Evolutionary conservation across 805 yeast genomes (phyloP).

Genomic region (Candida ipomoeae): DNA sequence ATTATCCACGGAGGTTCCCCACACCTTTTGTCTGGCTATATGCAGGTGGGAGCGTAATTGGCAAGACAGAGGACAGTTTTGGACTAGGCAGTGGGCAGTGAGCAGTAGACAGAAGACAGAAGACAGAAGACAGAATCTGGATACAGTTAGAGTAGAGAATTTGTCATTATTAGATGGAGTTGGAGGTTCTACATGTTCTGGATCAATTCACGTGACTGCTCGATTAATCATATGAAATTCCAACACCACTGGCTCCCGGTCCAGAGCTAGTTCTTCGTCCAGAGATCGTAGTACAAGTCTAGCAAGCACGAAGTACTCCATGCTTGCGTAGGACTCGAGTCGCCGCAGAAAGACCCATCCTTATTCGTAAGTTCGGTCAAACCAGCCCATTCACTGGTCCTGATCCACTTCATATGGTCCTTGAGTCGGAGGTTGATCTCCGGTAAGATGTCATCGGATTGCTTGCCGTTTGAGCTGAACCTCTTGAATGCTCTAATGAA

Average conservation of each 20-base stretch:
- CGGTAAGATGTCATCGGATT: constrained; percentile 52
- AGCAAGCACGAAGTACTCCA: constrained; percentile 89
- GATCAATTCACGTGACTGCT: no score
- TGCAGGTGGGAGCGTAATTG: not conserved
- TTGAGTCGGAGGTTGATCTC: constrained; percentile 56
- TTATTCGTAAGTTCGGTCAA: constrained; percentile 88
- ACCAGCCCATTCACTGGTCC: constrained; percentile 87
- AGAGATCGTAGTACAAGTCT: constrained; percentile 70
- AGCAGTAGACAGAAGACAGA: not conserved
- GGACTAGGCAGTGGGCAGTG: no score
- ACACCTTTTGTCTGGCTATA: not conserved
- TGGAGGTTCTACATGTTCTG: no score
- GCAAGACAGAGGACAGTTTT: not conserved
- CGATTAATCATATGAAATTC: no score
- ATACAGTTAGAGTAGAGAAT: no score
- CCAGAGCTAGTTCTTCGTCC: constrained; percentile 18
- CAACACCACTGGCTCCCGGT: no score
- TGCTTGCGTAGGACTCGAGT: constrained; percentile 94
- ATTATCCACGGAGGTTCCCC: constrained; percentile 5
- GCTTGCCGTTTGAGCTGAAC: constrained; percentile 46
- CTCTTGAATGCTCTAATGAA: constrained; percentile 72
- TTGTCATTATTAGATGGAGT: no score
- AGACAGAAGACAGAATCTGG: not conserved
- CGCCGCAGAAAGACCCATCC: constrained; percentile 74
- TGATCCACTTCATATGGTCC: constrained; percentile 67